A percentile compares a stretch with the other conserved stretches of the same genome.
Evolutionary conservation across 2,329 filamentous ascomycete species (phyloP).

Genomic region (Raffaelea ambrosiae): DNA sequence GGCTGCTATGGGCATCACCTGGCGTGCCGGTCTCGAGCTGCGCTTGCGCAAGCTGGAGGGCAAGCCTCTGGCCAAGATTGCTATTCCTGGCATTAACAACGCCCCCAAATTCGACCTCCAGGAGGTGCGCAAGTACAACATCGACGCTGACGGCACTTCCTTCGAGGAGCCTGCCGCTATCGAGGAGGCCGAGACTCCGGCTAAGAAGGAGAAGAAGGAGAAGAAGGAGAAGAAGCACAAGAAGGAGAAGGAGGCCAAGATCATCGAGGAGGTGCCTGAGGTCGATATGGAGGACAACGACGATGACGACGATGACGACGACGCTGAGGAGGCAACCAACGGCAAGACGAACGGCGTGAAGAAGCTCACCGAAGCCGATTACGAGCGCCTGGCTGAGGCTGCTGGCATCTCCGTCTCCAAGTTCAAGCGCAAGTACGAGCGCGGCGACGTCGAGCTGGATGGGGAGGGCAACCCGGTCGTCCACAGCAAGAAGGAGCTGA

Average conservation of each 20-base stretch:
- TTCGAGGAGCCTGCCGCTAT: constrained; percentile 54
- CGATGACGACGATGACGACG: constrained; percentile 4
- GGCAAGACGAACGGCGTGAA: constrained; percentile 4
- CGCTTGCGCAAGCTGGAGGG: constrained; percentile 74
- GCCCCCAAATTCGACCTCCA: constrained; percentile 78
- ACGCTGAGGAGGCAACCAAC: constrained; percentile 1
- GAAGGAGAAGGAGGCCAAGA: constrained; percentile 6
- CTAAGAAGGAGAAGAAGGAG: constrained; percentile 21
- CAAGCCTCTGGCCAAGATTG: constrained; percentile 64
- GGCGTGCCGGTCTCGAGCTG: constrained; percentile 66
- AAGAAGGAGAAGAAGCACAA: constrained; percentile 14
- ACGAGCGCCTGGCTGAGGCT: constrained; percentile 52
- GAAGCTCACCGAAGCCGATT: constrained; percentile 47
- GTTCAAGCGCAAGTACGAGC: constrained; percentile 71
- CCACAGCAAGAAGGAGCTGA: constrained; percentile 40
- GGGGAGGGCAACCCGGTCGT: constrained; percentile 57
- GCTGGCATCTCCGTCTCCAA: constrained; percentile 65
- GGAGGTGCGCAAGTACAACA: constrained; percentile 89
- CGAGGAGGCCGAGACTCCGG: constrained; percentile 30
- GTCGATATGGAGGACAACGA: constrained; percentile 8
- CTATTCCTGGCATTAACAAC: constrained; percentile 21
- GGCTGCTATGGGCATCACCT: constrained; percentile 65
- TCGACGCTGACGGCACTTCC: constrained; percentile 78
- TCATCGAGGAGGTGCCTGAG: constrained; percentile 1
- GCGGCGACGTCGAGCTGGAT: constrained; percentile 62